Evolutionary conservation across 2,329 filamentous ascomycete species (phyloP), one percentile per base, ranked within the genome.

Genomic region (Teratosphaeriaceae sp.): DNA sequence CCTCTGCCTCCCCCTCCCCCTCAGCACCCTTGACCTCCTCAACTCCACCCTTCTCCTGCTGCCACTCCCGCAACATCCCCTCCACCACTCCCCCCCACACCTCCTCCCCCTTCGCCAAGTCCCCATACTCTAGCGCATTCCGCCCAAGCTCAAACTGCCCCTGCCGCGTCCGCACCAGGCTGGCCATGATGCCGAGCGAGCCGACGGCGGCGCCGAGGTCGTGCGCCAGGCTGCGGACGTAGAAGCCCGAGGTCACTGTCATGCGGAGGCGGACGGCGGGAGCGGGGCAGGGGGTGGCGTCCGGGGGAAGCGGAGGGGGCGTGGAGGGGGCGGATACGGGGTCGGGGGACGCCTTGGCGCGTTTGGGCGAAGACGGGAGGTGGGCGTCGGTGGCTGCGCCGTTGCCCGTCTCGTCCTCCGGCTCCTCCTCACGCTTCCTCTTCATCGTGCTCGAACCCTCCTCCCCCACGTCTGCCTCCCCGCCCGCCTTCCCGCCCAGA

Each of bases 161-260:
- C 66, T 98, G 92, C 40, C 85, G 79, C 3, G 80, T 84, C 42
- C 92, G 82, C 44, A 84, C 76, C 16, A 98, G 77, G 54, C 85
- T 81, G 18, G 85, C 80, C 90, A 98, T 97, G 52, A 92, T 74
- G 24, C 78, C 92, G 19, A 86, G 80, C 11, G 88, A 94, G 40
- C 78, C 80, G 12, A 96, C 74, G 53, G 87, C 88, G 52, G 81
- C 73, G 18, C 90, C 92, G 3, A 98, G 75, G 58, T 98, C 92
- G 61, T 97, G 88, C 56, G 88, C 89, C 54, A 98, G 80, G 45
- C 85, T 94, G 49, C 92, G 84, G 12, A 98, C 89, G 64, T 98
- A 98, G 72, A 96, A 98, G 29, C 92, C 92, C 0, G 88, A 94
- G 2, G 88, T 88, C 40, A 96, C 90, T 1, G 86, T 94, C 79